Percentiles rank a stretch among this genome's conserved stretches.
These are phyloP conservation scores for Candida glucosophila DNA, from an alignment of 1,139 yeast genomes.

Conservation along the genomic window DNA sequence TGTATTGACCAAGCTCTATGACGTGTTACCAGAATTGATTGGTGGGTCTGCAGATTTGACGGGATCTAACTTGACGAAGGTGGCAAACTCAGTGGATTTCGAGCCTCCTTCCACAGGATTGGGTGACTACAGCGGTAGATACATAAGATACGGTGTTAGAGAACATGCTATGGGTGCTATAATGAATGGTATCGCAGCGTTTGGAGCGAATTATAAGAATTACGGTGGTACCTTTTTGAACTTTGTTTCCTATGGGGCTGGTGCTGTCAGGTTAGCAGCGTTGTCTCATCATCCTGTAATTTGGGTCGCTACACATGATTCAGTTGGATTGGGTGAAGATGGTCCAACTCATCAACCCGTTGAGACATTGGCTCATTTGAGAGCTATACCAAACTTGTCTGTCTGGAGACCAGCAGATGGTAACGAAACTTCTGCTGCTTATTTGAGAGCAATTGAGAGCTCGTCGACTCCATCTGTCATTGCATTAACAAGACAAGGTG, in stretches of 20 bases:
- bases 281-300: conserved; percentile 88
- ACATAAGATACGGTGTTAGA: conserved; percentile 97
- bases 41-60: conserved; percentile 99
- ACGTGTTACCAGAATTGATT: conserved; percentile 74
- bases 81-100: conserved; percentile 81
- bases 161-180: conserved; percentile 99
- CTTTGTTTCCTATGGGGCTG: conserved; percentile 96
- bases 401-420: conserved; percentile 99
- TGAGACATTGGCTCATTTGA: conserved; percentile 95
- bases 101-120: conserved; percentile 78
- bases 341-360: conserved; percentile 99
- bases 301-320: conserved; percentile 99
- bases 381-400: conserved; percentile 90
- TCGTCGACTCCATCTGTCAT: conserved; percentile 77
- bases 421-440: conserved; percentile 97
- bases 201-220: conserved; percentile 85
- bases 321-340: conserved; percentile 98
- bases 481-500: conserved; percentile 95
- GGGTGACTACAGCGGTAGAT: conserved; percentile 89
- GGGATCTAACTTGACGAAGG: conserved; percentile 93
- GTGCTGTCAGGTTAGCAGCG: conserved; percentile 94
- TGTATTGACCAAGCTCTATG: conserved; percentile 58
- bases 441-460: conserved; percentile 67
- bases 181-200: conserved; percentile 96
- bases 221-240: conserved; percentile 98